phyloP scores from a whole-genome alignment of 2,329 filamentous ascomycete species.

The Colletotrichum lindemuthianum region DNA sequence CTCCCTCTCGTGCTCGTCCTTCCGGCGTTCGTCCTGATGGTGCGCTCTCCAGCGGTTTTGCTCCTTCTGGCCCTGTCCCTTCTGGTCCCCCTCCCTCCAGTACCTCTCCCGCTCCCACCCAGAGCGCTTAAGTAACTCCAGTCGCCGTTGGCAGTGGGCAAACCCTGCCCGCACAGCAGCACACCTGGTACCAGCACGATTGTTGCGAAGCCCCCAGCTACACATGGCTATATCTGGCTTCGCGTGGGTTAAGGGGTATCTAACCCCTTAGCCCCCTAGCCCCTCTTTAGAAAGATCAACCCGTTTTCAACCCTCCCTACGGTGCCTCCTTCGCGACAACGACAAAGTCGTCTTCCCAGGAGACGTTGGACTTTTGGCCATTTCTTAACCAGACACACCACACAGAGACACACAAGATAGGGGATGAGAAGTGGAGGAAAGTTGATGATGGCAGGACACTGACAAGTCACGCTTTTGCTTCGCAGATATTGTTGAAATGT shows the following conservation, averaged over 20 bases:
- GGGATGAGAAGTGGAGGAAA: background rate
- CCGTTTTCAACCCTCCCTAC: too few species aligned
- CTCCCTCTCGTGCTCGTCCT: conserved; percentile 6
- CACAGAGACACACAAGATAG: background rate
- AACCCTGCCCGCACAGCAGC: conserved; percentile 13
- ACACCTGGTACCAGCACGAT: conserved; percentile 7
- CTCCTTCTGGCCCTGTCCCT: conserved; percentile 7
- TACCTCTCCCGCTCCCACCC: conserved; percentile 19
- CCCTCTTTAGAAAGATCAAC: too few species aligned
- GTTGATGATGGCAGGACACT: conserved; percentile 1
- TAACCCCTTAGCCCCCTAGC: too few species aligned
- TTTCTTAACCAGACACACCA: background rate
- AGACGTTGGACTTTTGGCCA: conserved; percentile 9
- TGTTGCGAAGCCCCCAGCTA: too few species aligned
- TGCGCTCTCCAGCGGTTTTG: conserved; percentile 4
- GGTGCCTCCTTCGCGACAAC: too few species aligned
- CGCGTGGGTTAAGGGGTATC: too few species aligned
- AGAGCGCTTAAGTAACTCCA: conserved; percentile 1
- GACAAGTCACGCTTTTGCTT: conserved; percentile 9
- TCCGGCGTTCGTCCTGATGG: conserved; percentile 5
- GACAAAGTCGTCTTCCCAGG: conserved; percentile 24
- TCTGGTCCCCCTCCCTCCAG: conserved; percentile 2
- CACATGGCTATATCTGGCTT: too few species aligned
- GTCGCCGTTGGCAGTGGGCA: background rate
- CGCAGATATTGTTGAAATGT: conserved; percentile 21